Evolutionary conservation across 805 yeast genomes (phyloP), one percentile per base, ranked within the genome.

Genomic region (Sugiyamaella marilandica): DNA sequence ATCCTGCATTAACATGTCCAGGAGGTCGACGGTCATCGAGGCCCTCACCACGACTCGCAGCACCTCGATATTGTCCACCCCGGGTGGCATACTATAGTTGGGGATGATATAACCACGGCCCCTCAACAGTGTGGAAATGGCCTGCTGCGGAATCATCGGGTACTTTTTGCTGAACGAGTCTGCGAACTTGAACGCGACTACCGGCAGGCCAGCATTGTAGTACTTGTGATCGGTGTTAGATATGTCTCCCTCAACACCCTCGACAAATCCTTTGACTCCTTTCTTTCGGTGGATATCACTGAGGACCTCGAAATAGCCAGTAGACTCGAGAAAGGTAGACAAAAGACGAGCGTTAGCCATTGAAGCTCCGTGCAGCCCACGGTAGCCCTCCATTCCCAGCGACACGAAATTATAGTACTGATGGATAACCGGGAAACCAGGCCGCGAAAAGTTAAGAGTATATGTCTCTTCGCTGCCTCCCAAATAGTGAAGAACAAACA

Each of bases 391-490:
- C 55, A 67, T 70, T 7, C 97, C 97, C 34, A 82, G 73, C 39
- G 80, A 74, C 60, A 90, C 70, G 61, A 90, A 82, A 68, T 86
- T 85, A 75, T 73, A 89, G 74, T 90, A 91, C 71, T 90, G 97
- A 64, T 85, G 89, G 56, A 90, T 75, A 32, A 91, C 91, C 54
- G 91, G 95, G 79, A 81, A 87, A 1, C 97, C 97, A 7, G 97
- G 94, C 66, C 97, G 82, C 7, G 95, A 87, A 70, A 90, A 90
- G 72, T 90, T 90, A 67, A 90, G 77, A 36, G 83, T 87, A 73
- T 82, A 91, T 24, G 94, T 84, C 68, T 85, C 92, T 69, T 90
- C 97, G 5, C 83, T 77, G 19, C 96, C 95, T 33, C 97, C 97
- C 39, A 90, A 75, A 68, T 90, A 90, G 65, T 83, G 83, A 64